Base-by-base conservation (phyloP, 768 basidiomycete genomes). In the Leccinum boreale region DNA sequence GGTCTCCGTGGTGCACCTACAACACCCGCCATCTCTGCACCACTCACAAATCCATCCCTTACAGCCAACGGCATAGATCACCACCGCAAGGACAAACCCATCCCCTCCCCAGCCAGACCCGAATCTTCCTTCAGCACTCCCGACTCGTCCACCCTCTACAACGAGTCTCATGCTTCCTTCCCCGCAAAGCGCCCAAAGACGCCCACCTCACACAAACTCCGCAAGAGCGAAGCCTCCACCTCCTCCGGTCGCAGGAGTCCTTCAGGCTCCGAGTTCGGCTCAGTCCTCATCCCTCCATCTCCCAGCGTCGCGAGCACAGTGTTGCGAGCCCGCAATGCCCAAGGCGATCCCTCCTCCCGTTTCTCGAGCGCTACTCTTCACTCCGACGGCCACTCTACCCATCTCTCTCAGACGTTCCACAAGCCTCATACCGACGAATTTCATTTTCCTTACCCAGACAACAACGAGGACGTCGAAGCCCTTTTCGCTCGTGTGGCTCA, bases 1-100 rank as follows among this genome's bases (percentile, higher is more conserved):
- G 83, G 79, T 45, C 70, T 84, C 35, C 78, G 79, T 68, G 81
- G 79, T 52, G 61, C 39, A 48, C 50, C 58, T 1, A 35, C 53
- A 10, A 64, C 63, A 17, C 60, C 73, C 21, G 70, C 62, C 50
- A 92, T 93, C 62, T 92, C 89, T 29, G 91, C 90, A 5, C 90
- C 90, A 8, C 86, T 88, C 65, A 91, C 90, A 24, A 93, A 93
- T 65, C 90, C 90, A 6, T 84, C 85, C 12, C 82, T 92, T 56
- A 90, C 89, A 2, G 58, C 80, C 46, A 77, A 82, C 62, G 91
- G 90, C 39, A 85, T 86, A 10, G 88, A 90, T 60, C 75, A 79
- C 57, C 81, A 76, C 66, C 68, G 71, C 24, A 89, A 87, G 58
- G 86, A 87, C 47, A 77, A 76, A 53, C 68, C 74, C 19, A 66